A percentile compares a stretch with the other conserved stretches of the same genome.
Conservation (phyloP, 2,329 filamentous ascomycete genomes). For the Neocucurbitaria cava region DNA sequence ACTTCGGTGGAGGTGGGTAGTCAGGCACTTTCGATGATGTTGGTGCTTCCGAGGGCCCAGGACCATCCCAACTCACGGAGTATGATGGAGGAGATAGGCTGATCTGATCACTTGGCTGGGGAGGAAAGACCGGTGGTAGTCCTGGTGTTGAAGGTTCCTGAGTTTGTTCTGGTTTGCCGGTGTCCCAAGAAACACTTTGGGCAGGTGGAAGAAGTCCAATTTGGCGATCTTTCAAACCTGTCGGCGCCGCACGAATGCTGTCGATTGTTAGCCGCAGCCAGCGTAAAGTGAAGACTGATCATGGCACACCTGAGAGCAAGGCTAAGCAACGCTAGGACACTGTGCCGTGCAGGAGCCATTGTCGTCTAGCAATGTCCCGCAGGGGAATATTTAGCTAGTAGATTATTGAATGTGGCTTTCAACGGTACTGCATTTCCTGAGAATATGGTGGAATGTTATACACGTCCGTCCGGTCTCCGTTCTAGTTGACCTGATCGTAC, state of each 20-base stretch:
- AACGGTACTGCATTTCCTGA: constrained; percentile 6
- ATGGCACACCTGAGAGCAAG: constrained; percentile 32
- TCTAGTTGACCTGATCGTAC: constrained; percentile 18
- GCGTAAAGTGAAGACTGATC: background rate
- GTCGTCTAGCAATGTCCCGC: constrained; percentile 5
- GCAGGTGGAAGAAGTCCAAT: constrained; percentile 21
- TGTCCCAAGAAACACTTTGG: constrained; percentile 28
- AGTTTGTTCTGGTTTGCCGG: constrained; percentile 15
- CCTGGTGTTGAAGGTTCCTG: constrained; percentile 10
- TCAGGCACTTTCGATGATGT: background rate
- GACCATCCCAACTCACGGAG: constrained; percentile 8
- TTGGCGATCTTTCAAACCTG: constrained; percentile 23
- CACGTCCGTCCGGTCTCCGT: constrained; percentile 20
- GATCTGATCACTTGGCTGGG: constrained; percentile 12
- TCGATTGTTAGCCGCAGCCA: constrained; percentile 5
- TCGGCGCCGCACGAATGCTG: constrained; percentile 31
- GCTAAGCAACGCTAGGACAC: constrained; percentile 33
- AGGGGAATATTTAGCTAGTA: constrained; percentile 4
- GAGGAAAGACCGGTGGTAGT: constrained; percentile 10
- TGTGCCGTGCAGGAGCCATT: constrained; percentile 35
- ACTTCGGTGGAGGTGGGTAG: background rate
- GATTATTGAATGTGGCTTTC: constrained; percentile 9
- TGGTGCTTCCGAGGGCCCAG: background rate
- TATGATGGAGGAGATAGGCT: constrained; percentile 10
- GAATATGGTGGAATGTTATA: constrained; percentile 32